These are phyloP conservation scores for Lasiosphaeria ovina DNA, from an alignment of 495 filamentous ascomycete genomes.

Conservation along the genomic window DNA sequence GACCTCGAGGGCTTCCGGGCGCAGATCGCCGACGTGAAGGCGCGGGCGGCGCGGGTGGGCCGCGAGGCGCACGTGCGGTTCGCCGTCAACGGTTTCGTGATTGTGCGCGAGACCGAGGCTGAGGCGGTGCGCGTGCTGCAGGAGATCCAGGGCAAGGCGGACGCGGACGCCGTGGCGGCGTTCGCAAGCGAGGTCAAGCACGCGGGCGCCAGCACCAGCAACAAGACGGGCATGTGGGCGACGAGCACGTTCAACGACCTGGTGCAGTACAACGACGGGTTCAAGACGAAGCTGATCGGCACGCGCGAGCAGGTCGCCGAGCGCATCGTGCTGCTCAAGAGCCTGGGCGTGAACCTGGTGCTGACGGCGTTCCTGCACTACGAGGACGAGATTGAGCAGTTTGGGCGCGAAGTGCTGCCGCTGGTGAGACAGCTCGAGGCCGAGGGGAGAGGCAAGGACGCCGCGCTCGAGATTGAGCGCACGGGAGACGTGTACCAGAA, in stretches of 20 bases:
- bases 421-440: conserved; percentile 44
- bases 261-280: conserved; percentile 52
- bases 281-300: conserved; percentile 52
- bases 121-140: conserved; percentile 44
- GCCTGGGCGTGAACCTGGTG: conserved; percentile 42
- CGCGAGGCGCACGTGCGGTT: conserved; percentile 42
- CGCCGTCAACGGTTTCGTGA: conserved; percentile 49
- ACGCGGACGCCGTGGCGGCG: conserved; percentile 44
- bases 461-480: conserved; percentile 38
- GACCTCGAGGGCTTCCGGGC: conserved; percentile 47
- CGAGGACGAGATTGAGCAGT: conserved; percentile 47
- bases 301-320: conserved; percentile 50
- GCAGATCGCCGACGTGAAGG: conserved; percentile 46
- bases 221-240: conserved; percentile 50
- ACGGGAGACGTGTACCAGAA: conserved; percentile 42
- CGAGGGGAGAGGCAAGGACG: conserved; percentile 44
- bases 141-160: conserved; percentile 51
- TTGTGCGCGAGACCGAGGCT: conserved; percentile 48
- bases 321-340: conserved; percentile 47
- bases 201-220: conserved; percentile 40
- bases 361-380: conserved; percentile 48
- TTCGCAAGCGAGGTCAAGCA: conserved; percentile 45
- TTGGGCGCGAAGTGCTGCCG: conserved; percentile 44
- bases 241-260: conserved; percentile 47
- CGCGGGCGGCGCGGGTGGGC: conserved; percentile 35